Evolutionary conservation across 768 basidiomycete species (phyloP).

Genomic region (Mycena vulgaris): DNA sequence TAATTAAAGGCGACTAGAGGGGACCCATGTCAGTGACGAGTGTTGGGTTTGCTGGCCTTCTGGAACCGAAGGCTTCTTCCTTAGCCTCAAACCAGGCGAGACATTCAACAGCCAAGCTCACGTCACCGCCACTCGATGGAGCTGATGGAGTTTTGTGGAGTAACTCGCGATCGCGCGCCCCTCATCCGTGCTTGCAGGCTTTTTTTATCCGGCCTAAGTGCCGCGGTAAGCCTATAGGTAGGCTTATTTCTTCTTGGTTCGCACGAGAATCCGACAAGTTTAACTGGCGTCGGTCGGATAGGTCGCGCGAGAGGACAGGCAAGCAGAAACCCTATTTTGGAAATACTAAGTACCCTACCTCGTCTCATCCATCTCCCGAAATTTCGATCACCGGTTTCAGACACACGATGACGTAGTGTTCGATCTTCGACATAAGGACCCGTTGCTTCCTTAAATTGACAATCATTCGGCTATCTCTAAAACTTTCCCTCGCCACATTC

Average conservation of each 20-base stretch:
- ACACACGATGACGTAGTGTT: not conserved
- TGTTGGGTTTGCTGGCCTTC: too few species aligned
- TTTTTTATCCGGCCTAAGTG: too few species aligned
- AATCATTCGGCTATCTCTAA: not conserved
- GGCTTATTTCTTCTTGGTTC: not conserved
- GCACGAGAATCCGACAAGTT: not conserved
- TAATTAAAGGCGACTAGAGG: too few species aligned
- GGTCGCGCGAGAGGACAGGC: not conserved
- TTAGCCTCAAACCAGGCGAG: too few species aligned
- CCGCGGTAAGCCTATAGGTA: too few species aligned
- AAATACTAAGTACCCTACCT: not conserved
- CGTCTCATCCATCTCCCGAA: not conserved
- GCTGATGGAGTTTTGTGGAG: too few species aligned
- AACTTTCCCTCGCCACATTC: not conserved
- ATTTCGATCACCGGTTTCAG: not conserved
- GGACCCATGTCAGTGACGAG: too few species aligned
- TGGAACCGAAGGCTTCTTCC: too few species aligned
- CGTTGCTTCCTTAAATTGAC: not conserved
- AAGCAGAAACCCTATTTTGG: not conserved
- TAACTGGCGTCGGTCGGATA: not conserved
- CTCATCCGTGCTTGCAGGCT: too few species aligned
- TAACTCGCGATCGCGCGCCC: too few species aligned
- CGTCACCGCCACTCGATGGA: too few species aligned
- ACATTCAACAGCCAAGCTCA: too few species aligned
- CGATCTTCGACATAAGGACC: not conserved